Conservation (phyloP, 306 rosid genomes). For the Malus sylvestris region DNA sequence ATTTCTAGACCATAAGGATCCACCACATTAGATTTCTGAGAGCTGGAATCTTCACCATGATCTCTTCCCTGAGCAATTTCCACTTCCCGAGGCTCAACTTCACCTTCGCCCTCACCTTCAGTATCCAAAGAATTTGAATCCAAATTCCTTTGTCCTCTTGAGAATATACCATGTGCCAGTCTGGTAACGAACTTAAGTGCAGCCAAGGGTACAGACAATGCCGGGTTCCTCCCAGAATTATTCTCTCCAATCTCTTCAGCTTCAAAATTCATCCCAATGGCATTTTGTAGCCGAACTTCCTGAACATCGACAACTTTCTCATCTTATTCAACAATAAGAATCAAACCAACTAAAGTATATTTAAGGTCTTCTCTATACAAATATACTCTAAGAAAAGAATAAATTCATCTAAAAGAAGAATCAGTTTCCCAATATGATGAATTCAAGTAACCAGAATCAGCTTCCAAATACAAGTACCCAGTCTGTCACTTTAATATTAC, state of each 20-base stretch:
- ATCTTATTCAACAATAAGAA: conserved; percentile 13
- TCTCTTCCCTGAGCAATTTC: conserved; percentile 28
- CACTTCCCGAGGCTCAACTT: conserved; percentile 29
- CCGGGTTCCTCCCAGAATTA: conserved; percentile 54
- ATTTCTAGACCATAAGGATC: conserved; percentile 26
- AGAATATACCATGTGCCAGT: conserved; percentile 87
- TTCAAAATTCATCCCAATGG: conserved; percentile 42
- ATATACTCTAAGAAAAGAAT: conserved; percentile 8
- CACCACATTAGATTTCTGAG: conserved; percentile 31
- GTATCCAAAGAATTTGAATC: conserved; percentile 43
- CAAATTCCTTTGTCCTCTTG: conserved; percentile 59
- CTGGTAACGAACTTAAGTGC: conserved; percentile 76
- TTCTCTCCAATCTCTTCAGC: conserved; percentile 55
- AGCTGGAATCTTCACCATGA: conserved; percentile 40
- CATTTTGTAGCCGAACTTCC: conserved; percentile 55
- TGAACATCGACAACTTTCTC: conserved; percentile 28
- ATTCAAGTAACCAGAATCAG: background rate
- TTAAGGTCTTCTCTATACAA: conserved; percentile 6
- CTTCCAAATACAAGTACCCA: background rate
- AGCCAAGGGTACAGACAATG: conserved; percentile 85
- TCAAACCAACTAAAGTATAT: conserved; percentile 8
- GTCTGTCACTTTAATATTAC: background rate
- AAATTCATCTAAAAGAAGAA: conserved; percentile 12
- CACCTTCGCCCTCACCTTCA: conserved; percentile 38
- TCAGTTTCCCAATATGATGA: conserved; percentile 5